Conservation (phyloP, 208 protist species). For the Leishmania martiniquensis region DNA sequence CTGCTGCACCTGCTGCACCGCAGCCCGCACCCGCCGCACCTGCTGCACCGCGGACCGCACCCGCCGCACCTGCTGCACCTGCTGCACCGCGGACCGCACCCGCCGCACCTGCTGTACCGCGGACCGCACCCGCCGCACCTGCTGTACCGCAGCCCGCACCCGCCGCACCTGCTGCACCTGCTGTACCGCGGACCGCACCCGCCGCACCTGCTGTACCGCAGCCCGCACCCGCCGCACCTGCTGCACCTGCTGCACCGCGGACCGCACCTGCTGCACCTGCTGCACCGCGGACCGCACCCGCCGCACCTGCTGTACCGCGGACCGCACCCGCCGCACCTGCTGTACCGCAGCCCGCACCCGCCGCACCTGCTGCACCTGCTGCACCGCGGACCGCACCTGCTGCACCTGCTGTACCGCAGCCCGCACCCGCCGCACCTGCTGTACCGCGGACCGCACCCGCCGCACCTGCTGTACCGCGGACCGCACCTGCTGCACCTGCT, state of each 20-base stretch:
- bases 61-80: constrained; percentile 9
- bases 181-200: not conserved
- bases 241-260: not conserved
- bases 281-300: constrained; percentile 7
- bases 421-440: constrained; percentile 28
- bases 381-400: constrained; percentile 14
- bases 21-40: constrained; percentile 19
- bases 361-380: not conserved
- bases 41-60: constrained; percentile 8
- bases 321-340: not conserved
- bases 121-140: not conserved
- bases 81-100: not conserved
- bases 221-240: not conserved
- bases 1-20: constrained; percentile 19
- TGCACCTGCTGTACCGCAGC: constrained; percentile 13
- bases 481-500: constrained; percentile 3
- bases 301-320: not conserved
- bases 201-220: not conserved
- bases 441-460: constrained; percentile 17
- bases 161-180: constrained; percentile 1
- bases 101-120: not conserved
- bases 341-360: constrained; percentile 9
- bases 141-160: not conserved
- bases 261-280: not conserved
- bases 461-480: not conserved